Conservation (phyloP, 495 filamentous ascomycete species). For the Neurospora cerealis region DNA sequence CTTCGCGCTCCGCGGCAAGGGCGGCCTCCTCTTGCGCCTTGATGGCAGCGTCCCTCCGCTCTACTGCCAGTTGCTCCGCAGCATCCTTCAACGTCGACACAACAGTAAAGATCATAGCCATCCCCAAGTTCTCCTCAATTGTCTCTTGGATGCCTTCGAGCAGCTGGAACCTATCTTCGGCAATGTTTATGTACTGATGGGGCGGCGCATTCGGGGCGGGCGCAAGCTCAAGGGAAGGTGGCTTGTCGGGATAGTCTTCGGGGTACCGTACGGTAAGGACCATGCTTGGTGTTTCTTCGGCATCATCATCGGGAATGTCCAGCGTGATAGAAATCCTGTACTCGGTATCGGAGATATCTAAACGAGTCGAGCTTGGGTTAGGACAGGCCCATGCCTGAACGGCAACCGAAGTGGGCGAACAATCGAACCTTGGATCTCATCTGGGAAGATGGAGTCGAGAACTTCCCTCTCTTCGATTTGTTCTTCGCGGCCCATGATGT, state of each 20-base stretch:
- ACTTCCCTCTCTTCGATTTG: constrained; percentile 94
- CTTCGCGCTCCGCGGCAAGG: constrained; percentile 70
- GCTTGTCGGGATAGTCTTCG: constrained; percentile 73
- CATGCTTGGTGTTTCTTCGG: constrained; percentile 52
- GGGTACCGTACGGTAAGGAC: constrained; percentile 79
- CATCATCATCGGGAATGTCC: constrained; percentile 51
- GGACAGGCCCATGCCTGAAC: not conserved
- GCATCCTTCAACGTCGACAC: constrained; percentile 77
- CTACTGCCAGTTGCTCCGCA: constrained; percentile 67
- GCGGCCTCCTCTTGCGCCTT: constrained; percentile 55
- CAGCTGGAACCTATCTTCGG: constrained; percentile 58
- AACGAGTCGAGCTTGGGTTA: not conserved
- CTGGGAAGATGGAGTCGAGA: constrained; percentile 94
- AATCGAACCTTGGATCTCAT: constrained; percentile 78
- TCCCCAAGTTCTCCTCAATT: constrained; percentile 84
- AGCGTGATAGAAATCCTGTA: constrained; percentile 76
- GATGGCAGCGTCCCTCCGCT: constrained; percentile 52
- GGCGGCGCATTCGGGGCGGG: constrained; percentile 57
- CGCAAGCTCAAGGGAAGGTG: constrained; percentile 68
- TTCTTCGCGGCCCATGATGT: constrained; percentile 82
- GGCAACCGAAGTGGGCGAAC: not conserved
- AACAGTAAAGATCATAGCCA: constrained; percentile 96
- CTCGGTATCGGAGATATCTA: constrained; percentile 78
- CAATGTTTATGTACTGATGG: constrained; percentile 47
- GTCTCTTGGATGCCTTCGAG: constrained; percentile 56